Evolutionary conservation across 495 filamentous ascomycete genomes (phyloP), one percentile per base, ranked within the genome.

Genomic region (Lentithecium fluviatile): DNA sequence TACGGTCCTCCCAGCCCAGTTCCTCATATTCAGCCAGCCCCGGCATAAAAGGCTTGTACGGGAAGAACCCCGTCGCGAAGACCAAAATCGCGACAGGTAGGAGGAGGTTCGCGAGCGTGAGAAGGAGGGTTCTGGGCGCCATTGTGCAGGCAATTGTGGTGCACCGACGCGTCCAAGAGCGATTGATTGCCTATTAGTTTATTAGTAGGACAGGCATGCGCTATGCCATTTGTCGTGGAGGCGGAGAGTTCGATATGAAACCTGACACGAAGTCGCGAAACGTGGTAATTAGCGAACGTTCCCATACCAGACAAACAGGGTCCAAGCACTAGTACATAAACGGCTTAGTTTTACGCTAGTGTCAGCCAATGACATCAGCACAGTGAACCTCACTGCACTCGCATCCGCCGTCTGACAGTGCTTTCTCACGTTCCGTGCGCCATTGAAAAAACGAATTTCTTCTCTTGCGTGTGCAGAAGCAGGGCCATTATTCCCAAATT

Each of bases 21-120:
- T 55, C 46, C 36, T 60, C 66, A 71, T 85, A 88, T 23, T 77
- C 77, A 17, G 92, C 91, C 43, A 92, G 76, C 21, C 94, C 94
- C 15, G 91, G 83, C 21, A 97, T 79, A 56, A 97, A 85, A 3
- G 94, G 88, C 68, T 97, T 99, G 74, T 97, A 96, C 15, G 94
- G 94, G 70, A 99, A 97, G 79, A 97, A 99, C 15, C 95, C 94
- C 3, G 85, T 82, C 6, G 89, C 92, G 72, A 99, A 99, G 52
- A 85, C 75, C 43, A 95, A 59, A 47, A 97, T 83, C 40, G 90
- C 85, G 38, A 89, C 60, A 1, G 89, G 88, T 26, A 96, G 83
- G 21, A 97, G 74, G 15, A 89, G 15, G 76, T 98, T 97, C 51
- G 84, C 83, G 47, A 71, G 23, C 0, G 49, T 51, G 47, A 68